Conservation (phyloP, 1,139 yeast genomes). For the Candida freyschussii region DNA sequence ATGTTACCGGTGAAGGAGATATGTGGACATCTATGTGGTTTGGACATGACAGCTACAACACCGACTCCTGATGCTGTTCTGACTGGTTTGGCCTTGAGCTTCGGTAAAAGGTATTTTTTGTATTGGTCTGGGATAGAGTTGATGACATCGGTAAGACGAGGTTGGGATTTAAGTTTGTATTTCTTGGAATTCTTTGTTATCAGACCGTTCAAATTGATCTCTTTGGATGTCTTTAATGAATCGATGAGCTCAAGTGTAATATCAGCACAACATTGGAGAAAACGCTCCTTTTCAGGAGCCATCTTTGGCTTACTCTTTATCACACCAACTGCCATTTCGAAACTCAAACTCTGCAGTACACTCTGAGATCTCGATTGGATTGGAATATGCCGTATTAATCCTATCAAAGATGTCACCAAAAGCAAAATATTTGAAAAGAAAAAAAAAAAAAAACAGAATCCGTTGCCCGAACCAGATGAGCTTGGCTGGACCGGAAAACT, state of each 20-base stretch:
- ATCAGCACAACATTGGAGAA: conserved; percentile 89
- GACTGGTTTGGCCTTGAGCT: conserved; percentile 94
- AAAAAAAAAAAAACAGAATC: conserved; percentile 1
- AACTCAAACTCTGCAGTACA: too few species aligned
- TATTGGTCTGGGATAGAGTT: conserved; percentile 95
- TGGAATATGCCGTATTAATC: too few species aligned
- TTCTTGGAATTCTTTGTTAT: conserved; percentile 83
- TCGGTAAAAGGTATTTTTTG: conserved; percentile 85
- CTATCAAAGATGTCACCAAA: conserved; percentile 3
- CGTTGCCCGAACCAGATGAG: background rate
- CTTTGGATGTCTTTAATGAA: conserved; percentile 68
- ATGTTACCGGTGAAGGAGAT: conserved; percentile 98
- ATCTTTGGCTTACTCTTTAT: conserved; percentile 47
- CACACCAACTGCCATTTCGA: conserved; percentile 26
- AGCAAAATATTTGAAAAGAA: too few species aligned
- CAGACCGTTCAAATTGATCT: conserved; percentile 85
- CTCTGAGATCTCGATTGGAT: too few species aligned
- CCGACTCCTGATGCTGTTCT: conserved; percentile 98
- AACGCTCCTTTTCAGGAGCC: conserved; percentile 88
- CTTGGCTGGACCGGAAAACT: too few species aligned
- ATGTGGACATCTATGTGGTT: conserved; percentile 98
- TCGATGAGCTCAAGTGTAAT: conserved; percentile 84
- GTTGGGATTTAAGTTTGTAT: conserved; percentile 87
- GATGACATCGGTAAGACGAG: conserved; percentile 90
- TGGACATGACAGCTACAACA: conserved; percentile 98